phyloP scores from a whole-genome alignment of 768 basidiomycete species.

The Serendipita sp. region DNA sequence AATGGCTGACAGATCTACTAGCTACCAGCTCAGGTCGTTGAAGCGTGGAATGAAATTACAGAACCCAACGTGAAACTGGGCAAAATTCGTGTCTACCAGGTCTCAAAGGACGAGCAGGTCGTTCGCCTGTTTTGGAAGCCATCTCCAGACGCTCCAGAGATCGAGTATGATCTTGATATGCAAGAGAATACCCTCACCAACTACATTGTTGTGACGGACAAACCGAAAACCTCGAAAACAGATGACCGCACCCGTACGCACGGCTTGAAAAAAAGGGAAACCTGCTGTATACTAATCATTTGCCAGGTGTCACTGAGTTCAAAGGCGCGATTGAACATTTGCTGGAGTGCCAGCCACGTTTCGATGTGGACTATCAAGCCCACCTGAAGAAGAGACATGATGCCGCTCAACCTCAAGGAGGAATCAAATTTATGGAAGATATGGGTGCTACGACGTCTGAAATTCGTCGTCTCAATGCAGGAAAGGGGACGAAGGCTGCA shows the following conservation, averaged over 20 bases:
- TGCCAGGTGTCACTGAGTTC: slow-evolving; percentile 20
- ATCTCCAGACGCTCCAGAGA: slow-evolving; percentile 25
- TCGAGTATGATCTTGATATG: slow-evolving; percentile 79
- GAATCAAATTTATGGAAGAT: slow-evolving; percentile 62
- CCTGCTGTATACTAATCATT: not conserved
- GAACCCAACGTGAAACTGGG: slow-evolving; percentile 69
- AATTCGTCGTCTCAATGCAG: slow-evolving; percentile 9
- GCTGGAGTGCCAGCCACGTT: slow-evolving; percentile 52
- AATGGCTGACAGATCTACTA: not conserved
- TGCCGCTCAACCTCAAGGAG: slow-evolving; percentile 47
- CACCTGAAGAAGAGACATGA: slow-evolving; percentile 55
- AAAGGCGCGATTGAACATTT: slow-evolving; percentile 73
- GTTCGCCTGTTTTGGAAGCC: slow-evolving; percentile 55
- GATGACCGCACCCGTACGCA: slow-evolving; percentile 7
- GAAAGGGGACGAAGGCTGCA: slow-evolving; percentile 29
- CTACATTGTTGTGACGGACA: slow-evolving; percentile 71
- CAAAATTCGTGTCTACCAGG: slow-evolving; percentile 62
- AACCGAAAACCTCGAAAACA: slow-evolving; percentile 59
- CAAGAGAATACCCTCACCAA: slow-evolving; percentile 73
- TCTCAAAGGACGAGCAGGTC: slow-evolving; percentile 32
- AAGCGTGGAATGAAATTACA: slow-evolving; percentile 51
- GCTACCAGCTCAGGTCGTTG: slow-evolving; percentile 5
- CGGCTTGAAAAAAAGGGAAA: not conserved
- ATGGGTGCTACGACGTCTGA: slow-evolving; percentile 36
- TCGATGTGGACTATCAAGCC: slow-evolving; percentile 49